Conservation (phyloP, 2,329 filamentous ascomycete genomes). For the Phyllosticta citribraziliensis region DNA sequence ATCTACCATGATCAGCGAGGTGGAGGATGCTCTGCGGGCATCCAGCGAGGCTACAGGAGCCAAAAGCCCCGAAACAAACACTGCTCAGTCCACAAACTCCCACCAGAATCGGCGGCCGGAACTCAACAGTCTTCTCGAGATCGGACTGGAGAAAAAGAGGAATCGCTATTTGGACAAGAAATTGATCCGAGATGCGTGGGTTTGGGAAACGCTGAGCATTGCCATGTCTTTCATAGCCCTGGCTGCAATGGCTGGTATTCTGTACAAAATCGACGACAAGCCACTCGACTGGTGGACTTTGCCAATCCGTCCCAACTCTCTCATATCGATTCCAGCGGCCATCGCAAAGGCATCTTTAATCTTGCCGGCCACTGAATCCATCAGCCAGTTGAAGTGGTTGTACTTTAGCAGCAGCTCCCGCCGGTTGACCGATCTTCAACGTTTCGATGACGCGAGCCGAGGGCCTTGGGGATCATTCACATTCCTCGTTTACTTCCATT, state of each 20-base stretch:
- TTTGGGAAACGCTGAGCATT: not conserved
- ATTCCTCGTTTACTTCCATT: not conserved
- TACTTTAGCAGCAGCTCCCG: constrained; percentile 15
- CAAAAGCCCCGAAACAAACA: no score
- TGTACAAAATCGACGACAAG: constrained; percentile 7
- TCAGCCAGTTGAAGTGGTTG: constrained; percentile 30
- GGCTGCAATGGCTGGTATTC: constrained; percentile 6
- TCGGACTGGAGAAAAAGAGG: no score
- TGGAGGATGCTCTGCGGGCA: no score
- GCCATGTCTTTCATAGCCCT: not conserved
- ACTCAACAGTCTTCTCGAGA: no score
- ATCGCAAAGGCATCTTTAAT: constrained; percentile 22
- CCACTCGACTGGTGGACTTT: constrained; percentile 9
- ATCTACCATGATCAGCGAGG: no score
- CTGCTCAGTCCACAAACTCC: no score
- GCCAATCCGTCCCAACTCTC: constrained; percentile 19
- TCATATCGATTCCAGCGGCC: constrained; percentile 26
- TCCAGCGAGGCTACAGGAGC: no score
- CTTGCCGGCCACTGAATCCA: constrained; percentile 20
- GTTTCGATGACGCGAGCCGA: constrained; percentile 22
- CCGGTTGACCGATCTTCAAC: constrained; percentile 17
- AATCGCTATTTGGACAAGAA: no score
- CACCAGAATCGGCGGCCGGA: no score
- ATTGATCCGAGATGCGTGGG: not conserved
- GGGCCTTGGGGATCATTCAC: constrained; percentile 6